Percentiles rank a stretch among this genome's conserved stretches.
Conservation (phyloP, 495 filamentous ascomycete genomes). For the Physcia stellaris region DNA sequence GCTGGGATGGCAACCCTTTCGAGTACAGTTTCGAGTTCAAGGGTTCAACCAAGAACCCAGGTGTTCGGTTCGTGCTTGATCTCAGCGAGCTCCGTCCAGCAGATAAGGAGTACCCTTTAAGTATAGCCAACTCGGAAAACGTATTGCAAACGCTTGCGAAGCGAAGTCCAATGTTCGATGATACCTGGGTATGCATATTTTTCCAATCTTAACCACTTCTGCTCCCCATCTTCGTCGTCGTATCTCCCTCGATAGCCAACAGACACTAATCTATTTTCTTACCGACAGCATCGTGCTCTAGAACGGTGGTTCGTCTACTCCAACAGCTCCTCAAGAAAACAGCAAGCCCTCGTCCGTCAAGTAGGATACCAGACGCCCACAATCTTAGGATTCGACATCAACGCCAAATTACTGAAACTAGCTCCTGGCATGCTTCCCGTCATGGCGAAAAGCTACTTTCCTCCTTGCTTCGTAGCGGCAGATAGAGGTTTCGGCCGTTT, state of each 20-base stretch:
- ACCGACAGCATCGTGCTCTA: not conserved
- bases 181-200: too few species aligned
- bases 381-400: not conserved
- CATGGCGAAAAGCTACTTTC: not conserved
- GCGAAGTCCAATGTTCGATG: not conserved
- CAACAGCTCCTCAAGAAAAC: not conserved
- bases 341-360: not conserved
- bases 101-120: not conserved
- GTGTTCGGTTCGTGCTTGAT: not conserved
- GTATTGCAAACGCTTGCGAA: not conserved
- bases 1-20: slow-evolving; percentile 1
- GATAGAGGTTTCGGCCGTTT: not conserved
- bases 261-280: too few species aligned
- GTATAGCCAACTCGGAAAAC: not conserved
- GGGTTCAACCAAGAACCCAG: slow-evolving; percentile 1
- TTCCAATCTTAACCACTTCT: too few species aligned
- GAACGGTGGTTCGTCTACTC: not conserved
- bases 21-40: not conserved
- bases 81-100: not conserved
- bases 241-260: too few species aligned
- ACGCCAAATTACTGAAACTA: too few species aligned
- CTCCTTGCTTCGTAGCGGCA: not conserved
- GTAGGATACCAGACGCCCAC: not conserved
- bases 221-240: too few species aligned
- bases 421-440: not conserved